These are phyloP conservation scores for Tetradesmus lagerheimii DNA, from an alignment of 139 green algal genomes.

Conservation along the genomic window DNA sequence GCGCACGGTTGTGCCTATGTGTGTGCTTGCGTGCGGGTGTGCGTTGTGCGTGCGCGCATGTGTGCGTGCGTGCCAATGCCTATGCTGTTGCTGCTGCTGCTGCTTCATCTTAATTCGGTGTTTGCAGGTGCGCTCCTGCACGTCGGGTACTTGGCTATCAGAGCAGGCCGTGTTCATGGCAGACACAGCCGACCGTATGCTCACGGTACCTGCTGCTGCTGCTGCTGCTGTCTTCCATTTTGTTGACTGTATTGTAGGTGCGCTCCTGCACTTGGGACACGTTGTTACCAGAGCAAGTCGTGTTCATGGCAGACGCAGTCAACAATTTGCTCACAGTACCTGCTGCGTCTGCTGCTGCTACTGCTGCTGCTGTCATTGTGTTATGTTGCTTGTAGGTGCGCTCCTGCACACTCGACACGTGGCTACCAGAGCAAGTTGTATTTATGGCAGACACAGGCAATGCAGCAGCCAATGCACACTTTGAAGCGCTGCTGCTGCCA, in stretches of 20 bases:
- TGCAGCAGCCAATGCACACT: slow-evolving; percentile 59
- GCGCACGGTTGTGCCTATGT: no score
- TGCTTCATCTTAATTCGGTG: background rate
- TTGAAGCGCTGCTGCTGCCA: slow-evolving; percentile 58
- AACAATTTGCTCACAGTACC: no score
- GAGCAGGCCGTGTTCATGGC: background rate
- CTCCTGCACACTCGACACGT: slow-evolving; percentile 76
- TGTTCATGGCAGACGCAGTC: background rate
- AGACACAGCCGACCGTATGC: no score
- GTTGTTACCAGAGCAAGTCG: background rate
- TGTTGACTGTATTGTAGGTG: background rate
- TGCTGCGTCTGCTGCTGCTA: slow-evolving; percentile 22
- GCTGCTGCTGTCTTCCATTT: background rate
- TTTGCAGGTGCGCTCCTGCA: background rate
- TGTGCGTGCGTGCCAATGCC: no score
- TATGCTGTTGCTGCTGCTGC: background rate
- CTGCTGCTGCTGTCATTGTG: background rate
- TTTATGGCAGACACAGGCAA: slow-evolving; percentile 64
- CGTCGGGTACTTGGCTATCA: background rate
- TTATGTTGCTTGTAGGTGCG: slow-evolving; percentile 64
- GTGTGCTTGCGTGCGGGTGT: no score
- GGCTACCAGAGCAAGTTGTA: slow-evolving; percentile 72
- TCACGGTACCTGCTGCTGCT: no score
- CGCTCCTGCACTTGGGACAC: background rate
- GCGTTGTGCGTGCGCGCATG: no score